Percentiles rank a stretch among this genome's conserved stretches.
Evolutionary conservation across 257 asterid species (phyloP).

Genomic region (Salvia splendens): DNA sequence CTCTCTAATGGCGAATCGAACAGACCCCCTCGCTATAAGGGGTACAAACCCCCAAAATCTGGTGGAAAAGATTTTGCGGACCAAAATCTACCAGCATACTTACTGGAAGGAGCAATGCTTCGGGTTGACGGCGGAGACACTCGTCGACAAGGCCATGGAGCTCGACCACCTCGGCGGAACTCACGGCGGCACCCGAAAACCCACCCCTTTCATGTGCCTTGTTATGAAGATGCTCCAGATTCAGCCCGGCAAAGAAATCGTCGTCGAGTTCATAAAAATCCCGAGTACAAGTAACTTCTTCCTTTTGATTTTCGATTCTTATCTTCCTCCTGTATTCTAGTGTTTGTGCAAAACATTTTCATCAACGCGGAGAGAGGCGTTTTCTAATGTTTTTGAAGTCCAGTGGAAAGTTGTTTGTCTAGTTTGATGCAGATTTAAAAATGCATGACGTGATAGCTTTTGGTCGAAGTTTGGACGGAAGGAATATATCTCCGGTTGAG

Average conservation of each 20-base stretch:
- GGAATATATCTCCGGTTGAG: neutral
- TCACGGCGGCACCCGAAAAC: conserved; percentile 72
- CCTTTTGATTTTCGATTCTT: neutral
- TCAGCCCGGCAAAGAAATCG: conserved; percentile 96
- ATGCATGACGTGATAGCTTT: neutral
- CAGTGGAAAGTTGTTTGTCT: conserved; percentile 5
- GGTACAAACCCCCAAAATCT: conserved; percentile 94
- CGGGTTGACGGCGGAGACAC: conserved; percentile 95
- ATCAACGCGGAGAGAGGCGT: neutral
- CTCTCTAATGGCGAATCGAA: conserved; percentile 80
- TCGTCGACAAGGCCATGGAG: conserved; percentile 99
- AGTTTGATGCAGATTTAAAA: conserved; percentile 2
- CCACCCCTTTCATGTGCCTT: conserved; percentile 88
- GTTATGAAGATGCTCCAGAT: conserved; percentile 96
- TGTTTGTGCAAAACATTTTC: too few species aligned
- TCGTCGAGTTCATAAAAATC: conserved; percentile 91
- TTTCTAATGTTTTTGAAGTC: neutral
- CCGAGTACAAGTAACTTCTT: conserved; percentile 70
- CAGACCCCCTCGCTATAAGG: conserved; percentile 83
- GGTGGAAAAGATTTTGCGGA: conserved; percentile 84
- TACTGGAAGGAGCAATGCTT: conserved; percentile 97
- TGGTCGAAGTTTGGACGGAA: neutral
- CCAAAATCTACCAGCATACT: conserved; percentile 79
- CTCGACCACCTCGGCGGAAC: conserved; percentile 95
- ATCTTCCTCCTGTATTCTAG: neutral